Conservation (phyloP, 768 basidiomycete genomes). For the Sporobolomyces roseus region DNA sequence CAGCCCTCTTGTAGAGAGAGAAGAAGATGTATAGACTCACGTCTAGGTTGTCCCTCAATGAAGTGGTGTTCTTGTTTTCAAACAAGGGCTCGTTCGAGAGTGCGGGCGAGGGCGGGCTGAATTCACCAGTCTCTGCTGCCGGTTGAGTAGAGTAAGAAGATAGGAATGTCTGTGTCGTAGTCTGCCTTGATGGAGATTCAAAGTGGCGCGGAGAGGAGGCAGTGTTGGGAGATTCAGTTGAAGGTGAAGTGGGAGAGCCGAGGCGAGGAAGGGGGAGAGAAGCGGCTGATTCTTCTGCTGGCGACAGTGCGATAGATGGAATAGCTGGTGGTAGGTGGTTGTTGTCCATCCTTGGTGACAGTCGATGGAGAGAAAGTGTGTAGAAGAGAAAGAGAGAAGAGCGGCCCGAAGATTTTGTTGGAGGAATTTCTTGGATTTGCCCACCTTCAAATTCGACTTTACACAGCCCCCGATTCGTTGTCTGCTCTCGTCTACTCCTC, state of each 20-base stretch:
- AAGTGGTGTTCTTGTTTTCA: conserved; percentile 6
- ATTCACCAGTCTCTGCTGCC: neutral
- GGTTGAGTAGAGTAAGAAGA: neutral
- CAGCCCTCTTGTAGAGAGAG: neutral
- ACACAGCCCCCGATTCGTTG: too few relatives aligned
- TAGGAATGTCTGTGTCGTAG: neutral
- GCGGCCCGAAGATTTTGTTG: too few relatives aligned
- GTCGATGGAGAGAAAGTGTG: neutral
- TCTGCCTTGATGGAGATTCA: neutral
- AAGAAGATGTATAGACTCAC: conserved; percentile 11
- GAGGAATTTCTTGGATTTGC: too few relatives aligned
- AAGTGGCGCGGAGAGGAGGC: neutral
- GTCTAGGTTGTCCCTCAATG: conserved; percentile 33
- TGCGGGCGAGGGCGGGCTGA: conserved; percentile 7
- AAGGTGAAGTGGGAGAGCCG: too few relatives aligned
- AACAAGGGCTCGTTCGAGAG: conserved; percentile 21
- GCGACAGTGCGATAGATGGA: too few relatives aligned
- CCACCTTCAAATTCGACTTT: too few relatives aligned
- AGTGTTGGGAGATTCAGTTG: conserved; percentile 2
- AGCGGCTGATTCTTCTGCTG: too few relatives aligned
- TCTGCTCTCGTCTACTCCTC: too few relatives aligned
- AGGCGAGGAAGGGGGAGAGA: too few relatives aligned
- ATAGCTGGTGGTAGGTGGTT: conserved; percentile 2
- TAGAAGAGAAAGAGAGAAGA: neutral
- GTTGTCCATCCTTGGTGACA: neutral